Evolutionary conservation across 768 basidiomycete species (phyloP).

Genomic region (Psilocybe tampanensis): DNA sequence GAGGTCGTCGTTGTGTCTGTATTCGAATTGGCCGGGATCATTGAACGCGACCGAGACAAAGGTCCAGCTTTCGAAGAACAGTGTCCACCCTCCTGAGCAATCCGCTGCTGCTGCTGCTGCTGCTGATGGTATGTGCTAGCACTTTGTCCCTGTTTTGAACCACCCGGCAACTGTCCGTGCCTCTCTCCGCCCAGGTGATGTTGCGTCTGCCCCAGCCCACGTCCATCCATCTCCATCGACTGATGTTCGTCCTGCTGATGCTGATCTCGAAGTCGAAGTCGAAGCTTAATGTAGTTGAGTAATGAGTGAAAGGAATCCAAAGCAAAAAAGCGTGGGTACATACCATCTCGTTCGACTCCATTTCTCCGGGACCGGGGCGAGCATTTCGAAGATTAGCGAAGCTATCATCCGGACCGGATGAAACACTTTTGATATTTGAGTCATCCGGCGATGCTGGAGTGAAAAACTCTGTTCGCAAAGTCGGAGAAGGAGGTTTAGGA

Average conservation of each 20-base stretch:
- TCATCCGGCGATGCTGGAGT: no score
- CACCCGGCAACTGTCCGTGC: not conserved
- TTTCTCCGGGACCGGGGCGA: no score
- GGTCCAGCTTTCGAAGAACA: no score
- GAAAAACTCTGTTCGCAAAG: no score
- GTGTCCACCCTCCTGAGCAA: no score
- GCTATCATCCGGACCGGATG: no score
- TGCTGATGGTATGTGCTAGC: not conserved
- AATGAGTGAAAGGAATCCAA: not conserved
- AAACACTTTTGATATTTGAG: no score
- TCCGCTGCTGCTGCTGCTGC: not conserved
- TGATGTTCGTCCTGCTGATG: not conserved
- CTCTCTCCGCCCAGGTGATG: not conserved
- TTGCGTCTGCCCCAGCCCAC: not conserved
- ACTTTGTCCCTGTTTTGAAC: not conserved
- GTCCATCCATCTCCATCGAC: not conserved
- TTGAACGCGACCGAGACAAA: not conserved
- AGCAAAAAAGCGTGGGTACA: slow-evolving; percentile 3
- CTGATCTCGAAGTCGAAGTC: not conserved
- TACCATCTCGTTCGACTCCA: not conserved
- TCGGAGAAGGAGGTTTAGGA: no score
- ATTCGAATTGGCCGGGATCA: not conserved
- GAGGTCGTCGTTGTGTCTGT: no score
- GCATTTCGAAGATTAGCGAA: no score
- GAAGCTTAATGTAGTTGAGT: not conserved